phyloP scores from a whole-genome alignment of 2,329 filamentous ascomycete genomes.

The Thielaviopsis musarum region DNA sequence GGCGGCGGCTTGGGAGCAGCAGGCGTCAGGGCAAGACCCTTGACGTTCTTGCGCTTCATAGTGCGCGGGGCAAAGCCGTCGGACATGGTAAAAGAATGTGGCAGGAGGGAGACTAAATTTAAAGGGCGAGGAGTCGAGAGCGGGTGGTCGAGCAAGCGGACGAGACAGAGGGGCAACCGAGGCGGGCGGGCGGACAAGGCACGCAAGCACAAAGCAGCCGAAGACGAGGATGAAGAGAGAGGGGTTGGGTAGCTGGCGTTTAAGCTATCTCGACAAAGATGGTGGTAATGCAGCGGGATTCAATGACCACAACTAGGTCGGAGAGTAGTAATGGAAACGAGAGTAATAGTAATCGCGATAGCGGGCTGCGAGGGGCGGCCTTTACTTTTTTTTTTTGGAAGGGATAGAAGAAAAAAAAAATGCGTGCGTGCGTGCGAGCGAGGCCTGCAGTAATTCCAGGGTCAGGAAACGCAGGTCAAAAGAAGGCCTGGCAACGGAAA shows the following conservation, averaged over 20 bases:
- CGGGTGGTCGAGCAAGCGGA: neutral
- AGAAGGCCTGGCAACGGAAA: neutral
- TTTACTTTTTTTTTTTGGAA: neutral
- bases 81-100: slow-evolving; percentile 30
- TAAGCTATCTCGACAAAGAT: neutral
- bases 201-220: neutral
- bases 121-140: neutral
- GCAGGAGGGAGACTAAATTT: neutral
- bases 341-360: neutral
- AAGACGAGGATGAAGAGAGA: neutral
- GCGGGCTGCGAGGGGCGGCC: neutral
- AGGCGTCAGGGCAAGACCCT: slow-evolving; percentile 76
- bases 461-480: neutral
- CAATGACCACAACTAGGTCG: neutral
- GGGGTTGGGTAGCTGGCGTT: neutral
- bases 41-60: slow-evolving; percentile 98
- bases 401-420: neutral
- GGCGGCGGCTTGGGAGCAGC: slow-evolving; percentile 55
- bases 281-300: neutral
- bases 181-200: neutral
- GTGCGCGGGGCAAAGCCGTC: slow-evolving; percentile 53
- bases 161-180: neutral
- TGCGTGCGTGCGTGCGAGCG: neutral
- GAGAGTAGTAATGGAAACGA: neutral
- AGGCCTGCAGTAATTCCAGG: neutral